Base-by-base conservation (phyloP, 192 early-diverging fungal species). In the Physocladia obscura region DNA sequence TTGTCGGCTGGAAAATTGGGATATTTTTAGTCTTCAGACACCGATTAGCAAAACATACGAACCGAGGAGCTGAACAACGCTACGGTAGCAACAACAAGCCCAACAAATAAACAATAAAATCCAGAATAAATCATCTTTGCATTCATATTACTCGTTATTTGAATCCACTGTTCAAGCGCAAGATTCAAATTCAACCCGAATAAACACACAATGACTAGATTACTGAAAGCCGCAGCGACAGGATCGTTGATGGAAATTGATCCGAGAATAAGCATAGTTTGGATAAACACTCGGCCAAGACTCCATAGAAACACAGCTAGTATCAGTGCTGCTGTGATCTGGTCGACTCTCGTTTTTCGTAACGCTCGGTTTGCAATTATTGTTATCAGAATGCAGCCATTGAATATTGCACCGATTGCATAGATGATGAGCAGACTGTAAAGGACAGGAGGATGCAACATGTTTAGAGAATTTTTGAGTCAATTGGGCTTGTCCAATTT, bases 301-400 rank as follows among this genome's bases (percentile, higher is more conserved):
- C 39, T 48, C 63, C 63, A 67, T 2, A 67, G 8, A 22, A 52
- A 49, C 4, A 19, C 35, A 17, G 35, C 31, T 5, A 17, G 2
- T n/a, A 67, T 30, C 24, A 67, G 63, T 3, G 49, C 49, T 24
- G n/a, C 15, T 5, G 63, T 67, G 47, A 67, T 67, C 8, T 22
- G 49, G 49, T 67, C 63, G 8, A 62, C 11, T 17, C 60, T 37
- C 11, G 60, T 24, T 29, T 62, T 62, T n/a, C n/a, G n/a, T n/a
- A n/a, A n/a, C n/a, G n/a, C n/a, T n/a, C n/a, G n/a, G n/a, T n/a
- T n/a, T n/a, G n/a, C n/a, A n/a, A n/a, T n/a, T n/a, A n/a, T n/a
- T n/a, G n/a, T n/a, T n/a, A n/a, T n/a, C n/a, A n/a, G n/a, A n/a
- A n/a, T n/a, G n/a, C n/a, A n/a, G n/a, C n/a, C n/a, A n/a, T n/a